A percentile compares a stretch with the other conserved stretches of the same genome.
Evolutionary conservation across 352 stramenopile genomes (phyloP).

Genomic region (Elongisporangium prolatum): DNA sequence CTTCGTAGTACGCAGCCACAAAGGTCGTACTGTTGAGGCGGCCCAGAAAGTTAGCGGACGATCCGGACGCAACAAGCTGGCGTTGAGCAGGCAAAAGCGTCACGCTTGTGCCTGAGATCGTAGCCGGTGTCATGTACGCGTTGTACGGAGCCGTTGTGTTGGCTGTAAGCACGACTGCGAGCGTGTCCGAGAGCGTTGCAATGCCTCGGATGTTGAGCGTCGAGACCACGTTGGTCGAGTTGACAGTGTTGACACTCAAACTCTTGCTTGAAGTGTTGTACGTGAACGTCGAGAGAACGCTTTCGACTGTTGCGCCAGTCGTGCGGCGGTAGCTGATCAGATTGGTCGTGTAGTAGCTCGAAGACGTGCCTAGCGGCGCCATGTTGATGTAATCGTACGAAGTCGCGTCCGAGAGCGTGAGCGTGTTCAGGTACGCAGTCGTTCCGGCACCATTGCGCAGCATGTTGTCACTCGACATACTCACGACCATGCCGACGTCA

Average conservation of each 20-base stretch:
- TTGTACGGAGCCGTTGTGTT: constrained; percentile 2
- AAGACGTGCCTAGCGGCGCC: constrained; percentile 33
- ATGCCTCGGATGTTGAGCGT: constrained; percentile 35
- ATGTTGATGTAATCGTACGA: constrained; percentile 44
- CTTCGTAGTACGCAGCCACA: constrained; percentile 44
- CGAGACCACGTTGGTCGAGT: constrained; percentile 15
- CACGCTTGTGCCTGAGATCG: constrained; percentile 16
- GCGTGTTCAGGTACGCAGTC: constrained; percentile 50
- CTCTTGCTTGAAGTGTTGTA: constrained; percentile 24
- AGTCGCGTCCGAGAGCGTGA: constrained; percentile 15
- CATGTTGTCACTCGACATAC: constrained; percentile 21
- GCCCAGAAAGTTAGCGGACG: constrained; percentile 32
- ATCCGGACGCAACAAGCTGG: constrained; percentile 16
- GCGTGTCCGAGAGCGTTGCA: constrained; percentile 50
- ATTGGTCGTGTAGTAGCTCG: constrained; percentile 32
- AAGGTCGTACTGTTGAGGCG: constrained; percentile 29
- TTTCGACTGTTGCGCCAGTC: constrained; percentile 17
- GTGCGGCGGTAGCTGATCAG: constrained; percentile 41
- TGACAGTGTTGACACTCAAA: constrained; percentile 16
- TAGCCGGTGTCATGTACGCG: constrained; percentile 26
- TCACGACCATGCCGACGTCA: constrained; percentile 29
- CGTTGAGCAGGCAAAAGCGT: constrained; percentile 18
- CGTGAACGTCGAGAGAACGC: constrained; percentile 46
- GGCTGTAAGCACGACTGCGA: constrained; percentile 27
- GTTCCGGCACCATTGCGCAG: constrained; percentile 59